Evolutionary conservation across 768 basidiomycete genomes (phyloP), one percentile per base, ranked within the genome.

Genomic region (Lactifluus echinatus): DNA sequence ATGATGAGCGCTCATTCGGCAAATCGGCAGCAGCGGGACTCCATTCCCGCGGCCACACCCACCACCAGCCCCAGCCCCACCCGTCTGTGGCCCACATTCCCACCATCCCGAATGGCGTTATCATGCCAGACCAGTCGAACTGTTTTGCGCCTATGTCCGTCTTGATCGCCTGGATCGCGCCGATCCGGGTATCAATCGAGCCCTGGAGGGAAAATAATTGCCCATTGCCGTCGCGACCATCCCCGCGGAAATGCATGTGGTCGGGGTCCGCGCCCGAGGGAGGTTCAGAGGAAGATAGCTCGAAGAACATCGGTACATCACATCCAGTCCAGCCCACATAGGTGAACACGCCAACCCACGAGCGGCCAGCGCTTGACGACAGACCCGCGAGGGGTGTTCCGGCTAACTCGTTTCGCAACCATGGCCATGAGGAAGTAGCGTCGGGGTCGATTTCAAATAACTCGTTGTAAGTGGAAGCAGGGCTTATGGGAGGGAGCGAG

Each of bases 41-140:
- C 59, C 57, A 59, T 23, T 50, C 47, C 31, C 21, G 39, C 2
- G 57, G 57, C 57, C 57, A 59, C 14, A 59, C 37, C 57, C 57
- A 54, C 52, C 47, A 59, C 47, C 47, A 50, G n/a, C 57, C 46
- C 8, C 2, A 1, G n/a, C n/a, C n/a, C n/a, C n/a, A n/a, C n/a
- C 2, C 4, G 8, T 12, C 11, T 1, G 0, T 4, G 7, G 34
- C 40, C 57, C 57, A 59, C 8, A n/a, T 17, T 2, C 57, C 57
- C 4, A 43, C 57, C 46, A 59, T 49, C 42, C 57, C 57, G 44
- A 59, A 54, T 7, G 57, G 53, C 7, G 57, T 59, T 8, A 59
- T n/a, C 17, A 39, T 19, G 4, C 57, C 57, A 1, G 4, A 26
- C 57, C 53, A 54, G 0, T 31, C 4, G 33, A 52, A 54, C 12